Evolutionary conservation across 768 basidiomycete genomes (phyloP).

Genomic region (Lentinula sp.): DNA sequence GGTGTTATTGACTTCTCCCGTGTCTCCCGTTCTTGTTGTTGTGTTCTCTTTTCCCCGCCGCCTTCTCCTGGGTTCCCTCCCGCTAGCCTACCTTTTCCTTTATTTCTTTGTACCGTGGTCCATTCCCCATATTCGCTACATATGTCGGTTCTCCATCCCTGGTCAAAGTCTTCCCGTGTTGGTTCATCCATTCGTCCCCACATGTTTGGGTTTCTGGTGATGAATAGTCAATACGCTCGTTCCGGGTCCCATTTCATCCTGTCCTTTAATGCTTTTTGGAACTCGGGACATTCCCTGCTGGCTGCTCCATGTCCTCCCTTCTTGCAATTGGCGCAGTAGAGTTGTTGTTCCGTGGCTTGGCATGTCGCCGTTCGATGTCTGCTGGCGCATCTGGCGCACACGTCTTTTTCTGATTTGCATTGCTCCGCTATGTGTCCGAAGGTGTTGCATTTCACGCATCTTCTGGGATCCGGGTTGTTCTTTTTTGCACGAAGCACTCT

Average conservation of each 20-base stretch:
- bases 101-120: neutral
- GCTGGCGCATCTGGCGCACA: neutral
- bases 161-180: neutral
- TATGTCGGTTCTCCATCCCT: neutral
- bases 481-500: neutral
- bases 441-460: neutral
- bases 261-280: neutral
- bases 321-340: neutral
- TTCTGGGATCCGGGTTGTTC: neutral
- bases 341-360: neutral
- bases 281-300: neutral
- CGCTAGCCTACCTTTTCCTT: neutral
- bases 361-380: neutral
- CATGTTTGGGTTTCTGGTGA: neutral
- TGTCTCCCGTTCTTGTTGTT: neutral
- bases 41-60: neutral
- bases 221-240: neutral
- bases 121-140: neutral
- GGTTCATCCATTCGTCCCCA: neutral
- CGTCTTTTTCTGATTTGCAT: neutral
- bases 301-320: neutral
- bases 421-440: neutral
- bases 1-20: neutral
- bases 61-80: neutral
- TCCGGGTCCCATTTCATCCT: neutral